Percentiles rank a stretch among this genome's conserved stretches.
Conservation (phyloP, 2,329 filamentous ascomycete species). For the Grosmannia serpens region DNA sequence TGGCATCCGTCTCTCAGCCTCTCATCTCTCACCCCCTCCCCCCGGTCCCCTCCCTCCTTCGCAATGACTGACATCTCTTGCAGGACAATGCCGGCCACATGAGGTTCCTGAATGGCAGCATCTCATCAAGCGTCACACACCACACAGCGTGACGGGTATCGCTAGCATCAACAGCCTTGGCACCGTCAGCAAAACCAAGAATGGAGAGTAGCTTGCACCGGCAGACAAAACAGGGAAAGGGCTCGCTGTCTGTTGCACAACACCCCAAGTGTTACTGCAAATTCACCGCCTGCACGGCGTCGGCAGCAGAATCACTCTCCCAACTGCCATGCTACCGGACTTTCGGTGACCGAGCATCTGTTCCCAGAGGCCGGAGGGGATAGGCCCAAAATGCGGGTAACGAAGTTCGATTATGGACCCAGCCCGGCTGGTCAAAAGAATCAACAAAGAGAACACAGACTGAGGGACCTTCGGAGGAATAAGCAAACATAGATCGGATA, state of each 20-base stretch:
- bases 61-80: neutral
- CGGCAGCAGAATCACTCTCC: neutral
- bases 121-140: conserved; percentile 23
- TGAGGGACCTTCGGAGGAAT: neutral
- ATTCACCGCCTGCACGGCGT: neutral
- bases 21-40: neutral
- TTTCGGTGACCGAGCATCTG: neutral
- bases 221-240: neutral
- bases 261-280: neutral
- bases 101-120: conserved; percentile 23
- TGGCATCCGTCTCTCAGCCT: neutral
- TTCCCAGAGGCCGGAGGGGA: neutral
- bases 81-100: conserved; percentile 27
- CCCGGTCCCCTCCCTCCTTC: neutral
- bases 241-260: neutral
- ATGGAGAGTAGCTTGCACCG: neutral
- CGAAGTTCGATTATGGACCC: neutral
- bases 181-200: neutral
- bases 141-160: conserved; percentile 7
- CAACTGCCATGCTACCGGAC: neutral
- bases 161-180: conserved; percentile 7
- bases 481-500: neutral
- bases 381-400: neutral
- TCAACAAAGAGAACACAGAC: neutral
- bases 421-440: neutral